Base-by-base conservation (phyloP, 768 basidiomycete genomes). In the Steccherinum ochraceum region DNA sequence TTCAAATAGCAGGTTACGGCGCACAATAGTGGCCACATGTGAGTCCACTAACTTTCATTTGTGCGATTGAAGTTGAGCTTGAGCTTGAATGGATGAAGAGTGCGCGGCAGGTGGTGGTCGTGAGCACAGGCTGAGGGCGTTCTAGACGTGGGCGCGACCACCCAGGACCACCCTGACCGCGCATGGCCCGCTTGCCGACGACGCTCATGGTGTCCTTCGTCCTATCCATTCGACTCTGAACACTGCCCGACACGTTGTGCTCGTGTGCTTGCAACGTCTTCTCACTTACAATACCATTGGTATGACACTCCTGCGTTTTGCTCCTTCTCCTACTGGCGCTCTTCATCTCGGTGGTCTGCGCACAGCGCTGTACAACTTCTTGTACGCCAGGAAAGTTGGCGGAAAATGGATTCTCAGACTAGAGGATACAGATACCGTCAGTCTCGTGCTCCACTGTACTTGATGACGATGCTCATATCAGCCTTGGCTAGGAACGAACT, bases 291-390 rank as follows among this genome's bases (percentile, higher is more conserved):
- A 16, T 35, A 16, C 16, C 7, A 7, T 35, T 7, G 30, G 7
- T 16, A 83, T 83, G 74, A 77, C 75, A 11, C 72, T 93, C 16
- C 67, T 98, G 13, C 84, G 96, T 13, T 98, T 99, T 66, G 96
- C 95, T 2, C 96, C 96, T 1, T 98, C 96, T 1, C 96, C 96
- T 1, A 99, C 96, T 0, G 96, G 96, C 1, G 78, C 86, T 25
- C 72, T 98, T 3, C 96, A 99, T 66, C 81, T 99, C 1, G 96
- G 96, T 0, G 96, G 96, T 0, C 79, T 99, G 12, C 73, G 96
- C 16, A 98, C 94, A 49, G 96, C 94, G 0, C 71, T 99, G 2
- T 95, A 93, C 68, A 98, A 98, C 61, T 80, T 96, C 61, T 67
- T 97, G 0, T 84, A 86, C 50, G 89, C 95, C 7, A 78, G 77